Evolutionary conservation across 495 filamentous ascomycete species (phyloP).

Genomic region (Penicillium alfredii): DNA sequence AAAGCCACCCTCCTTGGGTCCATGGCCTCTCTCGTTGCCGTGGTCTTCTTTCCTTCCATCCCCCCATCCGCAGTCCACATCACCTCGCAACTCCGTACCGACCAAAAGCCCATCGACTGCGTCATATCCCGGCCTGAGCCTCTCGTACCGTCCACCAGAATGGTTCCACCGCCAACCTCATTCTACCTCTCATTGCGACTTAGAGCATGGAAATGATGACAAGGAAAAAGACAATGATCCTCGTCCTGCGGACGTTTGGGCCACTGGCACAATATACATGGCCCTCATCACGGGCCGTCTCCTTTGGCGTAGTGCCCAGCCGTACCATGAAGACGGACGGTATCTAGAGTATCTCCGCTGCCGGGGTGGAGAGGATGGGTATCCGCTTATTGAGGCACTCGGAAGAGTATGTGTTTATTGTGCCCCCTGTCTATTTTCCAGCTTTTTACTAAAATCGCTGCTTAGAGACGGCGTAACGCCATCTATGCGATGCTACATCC

Average conservation of each 20-base stretch:
- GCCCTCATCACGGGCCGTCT: conserved; percentile 87
- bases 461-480: conserved; percentile 24
- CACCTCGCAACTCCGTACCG: background rate
- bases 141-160: conserved; percentile 18
- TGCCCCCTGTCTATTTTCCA: background rate
- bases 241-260: conserved; percentile 90
- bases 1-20: conserved; percentile 1
- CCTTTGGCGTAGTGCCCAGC: conserved; percentile 80
- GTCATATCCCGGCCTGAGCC: conserved; percentile 15
- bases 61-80: background rate
- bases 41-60: conserved; percentile 6
- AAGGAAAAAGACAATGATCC: conserved; percentile 74
- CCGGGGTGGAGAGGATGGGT: conserved; percentile 75
- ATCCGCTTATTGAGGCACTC: conserved; percentile 83
- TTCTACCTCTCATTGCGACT: background rate
- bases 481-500: conserved; percentile 26
- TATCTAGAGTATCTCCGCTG: conserved; percentile 80
- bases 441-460: background rate
- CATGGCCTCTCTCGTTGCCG: conserved; percentile 15
- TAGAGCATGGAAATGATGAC: conserved; percentile 59
- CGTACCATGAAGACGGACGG: conserved; percentile 77
- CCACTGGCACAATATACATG: conserved; percentile 93
- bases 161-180: conserved; percentile 3
- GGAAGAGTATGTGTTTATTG: conserved; percentile 60
- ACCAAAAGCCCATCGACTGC: conserved; percentile 5